These are phyloP conservation scores for Boletus rex-veris DNA, from an alignment of 768 basidiomycete genomes.

Conservation along the genomic window DNA sequence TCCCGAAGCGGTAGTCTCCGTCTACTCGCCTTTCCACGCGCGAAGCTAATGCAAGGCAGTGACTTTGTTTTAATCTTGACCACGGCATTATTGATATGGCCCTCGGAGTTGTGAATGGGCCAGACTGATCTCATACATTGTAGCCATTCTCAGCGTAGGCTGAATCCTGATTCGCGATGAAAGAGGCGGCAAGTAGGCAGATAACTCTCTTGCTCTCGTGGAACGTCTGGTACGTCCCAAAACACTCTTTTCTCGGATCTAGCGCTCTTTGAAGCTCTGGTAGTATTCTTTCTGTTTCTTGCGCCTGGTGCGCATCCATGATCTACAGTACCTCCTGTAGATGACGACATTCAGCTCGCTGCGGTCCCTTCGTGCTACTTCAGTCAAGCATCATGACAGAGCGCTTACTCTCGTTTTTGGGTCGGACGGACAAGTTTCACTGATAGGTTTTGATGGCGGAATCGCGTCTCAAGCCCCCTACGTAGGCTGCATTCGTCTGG, in stretches of 20 bases:
- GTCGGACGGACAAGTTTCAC: constrained; percentile 27
- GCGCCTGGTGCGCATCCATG: constrained; percentile 32
- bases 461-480: neutral
- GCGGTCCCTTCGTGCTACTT: constrained; percentile 6
- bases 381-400: constrained; percentile 15
- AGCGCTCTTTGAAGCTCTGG: constrained; percentile 14
- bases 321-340: constrained; percentile 8
- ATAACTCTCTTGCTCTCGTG: neutral
- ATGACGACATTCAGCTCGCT: constrained; percentile 19
- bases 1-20: no score
- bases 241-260: neutral
- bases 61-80: constrained; percentile 5
- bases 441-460: constrained; percentile 17
- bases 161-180: constrained; percentile 9
- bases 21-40: no score
- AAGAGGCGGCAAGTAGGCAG: neutral
- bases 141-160: neutral
- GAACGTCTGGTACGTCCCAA: constrained; percentile 2
- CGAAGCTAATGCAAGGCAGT: no score
- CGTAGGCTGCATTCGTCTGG: constrained; percentile 1
- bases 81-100: neutral
- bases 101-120: neutral
- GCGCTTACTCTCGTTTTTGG: constrained; percentile 27
- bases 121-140: constrained; percentile 5
- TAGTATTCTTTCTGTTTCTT: constrained; percentile 9